A percentile compares a stretch with the other conserved stretches of the same genome.
Evolutionary conservation across 495 filamentous ascomycete species (phyloP).

Genomic region (Lasiosphaeriaceae sp.): DNA sequence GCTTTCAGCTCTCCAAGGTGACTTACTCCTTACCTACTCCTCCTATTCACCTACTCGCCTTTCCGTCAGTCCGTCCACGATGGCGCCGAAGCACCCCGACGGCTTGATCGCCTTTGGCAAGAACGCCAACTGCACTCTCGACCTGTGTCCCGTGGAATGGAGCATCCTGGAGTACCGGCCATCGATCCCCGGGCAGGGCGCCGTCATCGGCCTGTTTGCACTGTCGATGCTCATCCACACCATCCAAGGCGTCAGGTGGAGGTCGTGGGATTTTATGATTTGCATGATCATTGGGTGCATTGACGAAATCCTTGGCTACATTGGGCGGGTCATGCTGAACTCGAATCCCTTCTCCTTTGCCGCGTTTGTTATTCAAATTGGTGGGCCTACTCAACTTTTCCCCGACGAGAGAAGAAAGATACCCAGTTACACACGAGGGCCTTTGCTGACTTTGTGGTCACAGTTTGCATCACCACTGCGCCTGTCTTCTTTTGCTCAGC

Average conservation of each 20-base stretch:
- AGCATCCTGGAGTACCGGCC: slow-evolving; percentile 32
- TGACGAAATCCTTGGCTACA: slow-evolving; percentile 46
- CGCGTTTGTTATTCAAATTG: slow-evolving; percentile 50
- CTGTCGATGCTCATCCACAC: slow-evolving; percentile 22
- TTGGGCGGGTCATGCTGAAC: slow-evolving; percentile 43
- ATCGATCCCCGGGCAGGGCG: slow-evolving; percentile 22
- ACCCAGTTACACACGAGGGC: background rate
- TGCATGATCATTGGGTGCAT: slow-evolving; percentile 34
- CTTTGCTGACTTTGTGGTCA: too few relatives aligned
- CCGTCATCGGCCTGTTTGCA: slow-evolving; percentile 24
- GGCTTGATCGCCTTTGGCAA: slow-evolving; percentile 22
- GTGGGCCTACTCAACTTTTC: slow-evolving; percentile 19
- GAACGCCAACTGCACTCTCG: slow-evolving; percentile 31
- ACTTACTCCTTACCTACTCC: too few relatives aligned
- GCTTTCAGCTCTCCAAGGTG: too few relatives aligned
- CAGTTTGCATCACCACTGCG: slow-evolving; percentile 52
- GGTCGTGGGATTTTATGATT: slow-evolving; percentile 36
- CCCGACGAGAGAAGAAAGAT: background rate
- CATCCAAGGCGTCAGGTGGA: slow-evolving; percentile 35
- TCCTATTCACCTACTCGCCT: too few relatives aligned
- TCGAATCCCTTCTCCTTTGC: slow-evolving; percentile 44
- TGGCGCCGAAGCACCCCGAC: background rate
- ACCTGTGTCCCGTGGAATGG: slow-evolving; percentile 30
- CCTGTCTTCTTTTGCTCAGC: slow-evolving; percentile 57
- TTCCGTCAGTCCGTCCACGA: background rate